Evolutionary conservation across 148 eudicot genomes (phyloP).

Genomic region (Polygonum maritimum): DNA sequence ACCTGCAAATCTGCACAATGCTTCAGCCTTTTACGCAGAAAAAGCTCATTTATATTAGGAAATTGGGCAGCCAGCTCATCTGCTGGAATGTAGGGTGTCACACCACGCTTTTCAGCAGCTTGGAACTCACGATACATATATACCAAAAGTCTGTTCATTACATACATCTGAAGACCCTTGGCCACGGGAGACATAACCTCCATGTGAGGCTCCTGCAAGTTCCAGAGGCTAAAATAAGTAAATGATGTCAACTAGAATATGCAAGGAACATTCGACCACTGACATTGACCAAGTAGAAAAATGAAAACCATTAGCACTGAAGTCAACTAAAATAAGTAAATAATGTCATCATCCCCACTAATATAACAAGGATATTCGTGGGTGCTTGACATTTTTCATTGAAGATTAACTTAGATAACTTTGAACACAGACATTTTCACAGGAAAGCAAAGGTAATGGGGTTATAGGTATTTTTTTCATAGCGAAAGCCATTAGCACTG

Average conservation of each 20-base stretch:
- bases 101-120: conserved; percentile 66
- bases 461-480: background rate
- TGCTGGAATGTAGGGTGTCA: conserved; percentile 64
- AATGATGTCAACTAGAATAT: background rate
- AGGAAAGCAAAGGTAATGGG: background rate
- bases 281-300: background rate
- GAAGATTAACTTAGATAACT: background rate
- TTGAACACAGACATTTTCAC: background rate
- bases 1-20: conserved; percentile 94
- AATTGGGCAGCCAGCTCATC: conserved; percentile 78
- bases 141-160: conserved; percentile 77
- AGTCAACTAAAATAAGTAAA: background rate
- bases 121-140: conserved; percentile 84
- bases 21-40: conserved; percentile 79
- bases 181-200: conserved; percentile 92
- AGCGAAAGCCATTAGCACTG: background rate
- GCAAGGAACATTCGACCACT: background rate
- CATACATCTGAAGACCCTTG: conserved; percentile 57
- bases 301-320: background rate
- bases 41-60: conserved; percentile 56
- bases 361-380: background rate
- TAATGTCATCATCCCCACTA: background rate
- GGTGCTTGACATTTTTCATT: background rate
- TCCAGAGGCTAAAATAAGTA: conserved; percentile 14
- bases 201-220: conserved; percentile 80